Evolutionary conservation across 352 stramenopile species (phyloP).

Genomic region (Pythium dissimile): DNA sequence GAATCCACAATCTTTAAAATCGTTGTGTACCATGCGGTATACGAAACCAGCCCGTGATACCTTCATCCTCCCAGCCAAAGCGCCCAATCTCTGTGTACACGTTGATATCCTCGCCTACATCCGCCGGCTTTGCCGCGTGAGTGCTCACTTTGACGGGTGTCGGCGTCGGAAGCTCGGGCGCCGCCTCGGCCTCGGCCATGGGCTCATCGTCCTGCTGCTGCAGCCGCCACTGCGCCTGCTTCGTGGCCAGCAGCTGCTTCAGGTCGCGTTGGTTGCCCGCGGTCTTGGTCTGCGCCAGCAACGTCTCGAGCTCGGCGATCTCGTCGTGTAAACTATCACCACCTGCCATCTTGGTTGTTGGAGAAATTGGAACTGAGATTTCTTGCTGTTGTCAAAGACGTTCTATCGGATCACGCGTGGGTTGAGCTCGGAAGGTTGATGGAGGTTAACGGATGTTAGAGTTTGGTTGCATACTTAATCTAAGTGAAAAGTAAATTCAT

Average conservation of each 20-base stretch:
- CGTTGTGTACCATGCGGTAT: too few species aligned
- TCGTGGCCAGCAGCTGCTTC: constrained; percentile 47
- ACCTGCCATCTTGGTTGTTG: constrained; percentile 22
- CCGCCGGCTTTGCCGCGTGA: constrained; percentile 18
- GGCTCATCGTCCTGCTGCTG: constrained; percentile 19
- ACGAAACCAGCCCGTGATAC: too few species aligned
- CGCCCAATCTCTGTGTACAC: constrained; percentile 82
- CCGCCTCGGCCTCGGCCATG: constrained; percentile 19
- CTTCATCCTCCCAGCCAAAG: constrained; percentile 87
- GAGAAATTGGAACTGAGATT: neutral
- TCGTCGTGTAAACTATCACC: constrained; percentile 39
- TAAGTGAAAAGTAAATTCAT: neutral
- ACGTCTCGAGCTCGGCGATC: constrained; percentile 60
- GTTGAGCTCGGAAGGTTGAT: neutral
- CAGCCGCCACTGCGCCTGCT: constrained; percentile 48
- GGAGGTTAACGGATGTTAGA: constrained; percentile 10
- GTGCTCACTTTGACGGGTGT: constrained; percentile 26
- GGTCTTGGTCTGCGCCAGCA: constrained; percentile 53
- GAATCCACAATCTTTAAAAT: too few species aligned
- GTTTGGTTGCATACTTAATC: neutral
- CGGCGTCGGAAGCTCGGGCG: constrained; percentile 15
- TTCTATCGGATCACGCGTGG: neutral
- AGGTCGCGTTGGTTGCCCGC: constrained; percentile 63
- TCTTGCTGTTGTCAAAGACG: neutral
- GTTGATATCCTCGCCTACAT: constrained; percentile 33